These are phyloP conservation scores for Quercus agrifolia DNA, from an alignment of 306 rosid species.

Conservation along the genomic window DNA sequence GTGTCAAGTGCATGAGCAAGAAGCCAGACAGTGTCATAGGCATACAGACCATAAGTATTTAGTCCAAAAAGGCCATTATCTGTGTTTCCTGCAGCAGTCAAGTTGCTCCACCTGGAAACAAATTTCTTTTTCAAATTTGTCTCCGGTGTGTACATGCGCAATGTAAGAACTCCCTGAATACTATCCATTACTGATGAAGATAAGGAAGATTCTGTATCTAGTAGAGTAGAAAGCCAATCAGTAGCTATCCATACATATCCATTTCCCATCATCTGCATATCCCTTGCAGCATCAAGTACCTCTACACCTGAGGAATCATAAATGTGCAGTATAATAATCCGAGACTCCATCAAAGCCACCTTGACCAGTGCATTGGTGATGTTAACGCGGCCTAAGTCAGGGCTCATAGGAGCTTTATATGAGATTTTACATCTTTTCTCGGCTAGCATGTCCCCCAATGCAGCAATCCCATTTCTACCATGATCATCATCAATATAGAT, in stretches of 20 bases:
- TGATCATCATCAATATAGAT: slow-evolving; percentile 80
- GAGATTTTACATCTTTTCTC: slow-evolving; percentile 85
- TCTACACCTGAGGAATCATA: slow-evolving; percentile 38
- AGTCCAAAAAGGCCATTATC: slow-evolving; percentile 41
- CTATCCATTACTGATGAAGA: slow-evolving; percentile 35
- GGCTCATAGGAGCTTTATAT: slow-evolving; percentile 65
- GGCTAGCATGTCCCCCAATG: slow-evolving; percentile 68
- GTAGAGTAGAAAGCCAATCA: slow-evolving; percentile 55
- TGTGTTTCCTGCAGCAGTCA: slow-evolving; percentile 32
- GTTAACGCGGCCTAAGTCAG: slow-evolving; percentile 37
- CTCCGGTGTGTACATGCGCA: slow-evolving; percentile 63
- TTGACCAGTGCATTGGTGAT: slow-evolving; percentile 67
- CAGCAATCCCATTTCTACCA: slow-evolving; percentile 81
- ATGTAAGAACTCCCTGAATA: slow-evolving; percentile 74
- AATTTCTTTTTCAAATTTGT: slow-evolving; percentile 56
- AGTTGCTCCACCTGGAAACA: slow-evolving; percentile 69
- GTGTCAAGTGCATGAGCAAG: slow-evolving; percentile 77
- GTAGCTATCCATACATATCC: slow-evolving; percentile 96
- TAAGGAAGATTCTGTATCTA: slow-evolving; percentile 50
- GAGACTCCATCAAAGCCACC: slow-evolving; percentile 74
- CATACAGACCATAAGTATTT: slow-evolving; percentile 49
- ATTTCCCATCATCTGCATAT: slow-evolving; percentile 71
- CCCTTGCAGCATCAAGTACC: slow-evolving; percentile 55
- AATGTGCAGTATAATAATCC: slow-evolving; percentile 64
- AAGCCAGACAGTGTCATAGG: slow-evolving; percentile 79